Percentiles rank a stretch among this genome's conserved stretches.
Conservation (phyloP, 768 basidiomycete genomes). For the Lentinus tigrinus region DNA sequence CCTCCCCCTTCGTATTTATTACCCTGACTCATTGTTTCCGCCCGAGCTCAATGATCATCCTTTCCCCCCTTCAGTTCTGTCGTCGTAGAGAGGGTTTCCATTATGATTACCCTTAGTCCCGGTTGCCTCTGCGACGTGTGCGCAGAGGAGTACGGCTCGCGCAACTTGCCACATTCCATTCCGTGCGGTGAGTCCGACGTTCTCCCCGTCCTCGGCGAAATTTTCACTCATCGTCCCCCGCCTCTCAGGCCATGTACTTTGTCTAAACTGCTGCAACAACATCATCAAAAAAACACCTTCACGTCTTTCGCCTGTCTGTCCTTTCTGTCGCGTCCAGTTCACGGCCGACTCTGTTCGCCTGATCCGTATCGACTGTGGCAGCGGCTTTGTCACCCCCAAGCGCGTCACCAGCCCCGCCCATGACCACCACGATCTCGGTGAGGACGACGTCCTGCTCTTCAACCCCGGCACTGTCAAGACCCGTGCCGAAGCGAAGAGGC, state of each 20-base stretch:
- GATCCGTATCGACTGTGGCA: constrained; percentile 75
- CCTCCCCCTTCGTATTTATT: constrained; percentile 26
- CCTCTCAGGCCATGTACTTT: constrained; percentile 72
- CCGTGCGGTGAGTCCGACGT: constrained; percentile 63
- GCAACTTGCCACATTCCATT: constrained; percentile 75
- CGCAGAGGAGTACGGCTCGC: constrained; percentile 80
- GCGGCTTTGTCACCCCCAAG: constrained; percentile 68
- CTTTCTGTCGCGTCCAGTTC: constrained; percentile 82
- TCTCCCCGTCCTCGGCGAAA: constrained; percentile 12
- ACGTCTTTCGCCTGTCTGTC: constrained; percentile 71
- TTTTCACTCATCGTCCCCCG: constrained; percentile 24
- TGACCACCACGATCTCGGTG: constrained; percentile 40
- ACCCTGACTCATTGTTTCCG: constrained; percentile 23
- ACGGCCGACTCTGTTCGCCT: constrained; percentile 63
- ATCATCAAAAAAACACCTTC: constrained; percentile 80
- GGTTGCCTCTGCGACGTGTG: constrained; percentile 88
- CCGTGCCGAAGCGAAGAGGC: constrained; percentile 55
- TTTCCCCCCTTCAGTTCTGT: constrained; percentile 25
- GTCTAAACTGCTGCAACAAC: constrained; percentile 71
- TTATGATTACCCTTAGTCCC: constrained; percentile 79
- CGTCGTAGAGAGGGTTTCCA: constrained; percentile 25
- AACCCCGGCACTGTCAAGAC: constrained; percentile 28
- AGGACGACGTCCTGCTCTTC: constrained; percentile 28
- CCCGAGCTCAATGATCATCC: constrained; percentile 29
- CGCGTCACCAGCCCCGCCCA: constrained; percentile 50